These are phyloP conservation scores for Orbilia blumenaviensis DNA, from an alignment of 2,329 filamentous ascomycete species.

Conservation along the genomic window DNA sequence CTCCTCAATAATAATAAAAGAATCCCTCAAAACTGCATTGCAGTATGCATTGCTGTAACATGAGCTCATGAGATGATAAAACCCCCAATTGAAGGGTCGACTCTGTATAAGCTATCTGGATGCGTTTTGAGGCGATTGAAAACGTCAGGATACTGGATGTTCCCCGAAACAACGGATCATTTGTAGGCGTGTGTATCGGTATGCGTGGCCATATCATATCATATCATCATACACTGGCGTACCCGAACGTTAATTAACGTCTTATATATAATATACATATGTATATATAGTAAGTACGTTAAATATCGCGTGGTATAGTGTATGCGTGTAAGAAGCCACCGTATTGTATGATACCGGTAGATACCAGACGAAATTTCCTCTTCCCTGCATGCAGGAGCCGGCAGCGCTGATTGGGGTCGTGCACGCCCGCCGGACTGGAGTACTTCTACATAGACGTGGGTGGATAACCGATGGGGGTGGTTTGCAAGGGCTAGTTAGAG, in stretches of 20 bases:
- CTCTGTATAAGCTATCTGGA: not conserved
- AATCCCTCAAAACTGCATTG: no score
- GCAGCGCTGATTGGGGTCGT: not conserved
- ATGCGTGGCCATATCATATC: no score
- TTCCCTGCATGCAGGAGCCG: not conserved
- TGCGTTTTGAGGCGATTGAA: not conserved
- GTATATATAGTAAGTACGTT: no score
- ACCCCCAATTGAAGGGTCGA: no score
- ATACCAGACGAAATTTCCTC: constrained; percentile 12
- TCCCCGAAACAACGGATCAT: constrained; percentile 20
- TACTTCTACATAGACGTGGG: no score
- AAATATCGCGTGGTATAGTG: not conserved
- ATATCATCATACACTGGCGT: no score
- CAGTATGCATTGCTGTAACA: constrained; percentile 2
- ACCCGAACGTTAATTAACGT: no score
- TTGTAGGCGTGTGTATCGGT: no score
- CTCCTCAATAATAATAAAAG: not conserved
- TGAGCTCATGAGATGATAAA: no score
- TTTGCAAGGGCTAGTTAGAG: constrained; percentile 15
- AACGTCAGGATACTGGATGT: not conserved
- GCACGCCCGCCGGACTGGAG: no score
- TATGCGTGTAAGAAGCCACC: not conserved
- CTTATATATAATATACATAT: no score
- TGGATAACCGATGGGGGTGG: not conserved
- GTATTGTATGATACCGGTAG: not conserved